Evolutionary conservation across 148 eudicot species (phyloP).

Genomic region (Selenicereus undatus): DNA sequence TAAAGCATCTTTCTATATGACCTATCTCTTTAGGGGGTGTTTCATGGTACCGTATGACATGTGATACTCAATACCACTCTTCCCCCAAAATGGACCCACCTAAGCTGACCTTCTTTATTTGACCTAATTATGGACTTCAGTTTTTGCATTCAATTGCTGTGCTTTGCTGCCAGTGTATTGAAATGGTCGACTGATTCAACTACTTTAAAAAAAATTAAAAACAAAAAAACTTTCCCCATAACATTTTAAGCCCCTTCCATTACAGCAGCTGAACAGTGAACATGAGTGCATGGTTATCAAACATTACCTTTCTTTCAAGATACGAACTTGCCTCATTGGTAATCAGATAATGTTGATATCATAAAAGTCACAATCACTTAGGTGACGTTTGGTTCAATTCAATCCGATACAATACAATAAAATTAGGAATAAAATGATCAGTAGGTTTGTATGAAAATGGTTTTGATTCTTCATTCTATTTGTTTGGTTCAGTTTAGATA

Average conservation of each 20-base stretch:
- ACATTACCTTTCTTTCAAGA: background rate
- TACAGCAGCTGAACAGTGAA: background rate
- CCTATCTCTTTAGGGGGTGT: constrained; percentile 4
- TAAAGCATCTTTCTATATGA: background rate
- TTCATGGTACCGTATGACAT: background rate
- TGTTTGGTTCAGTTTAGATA: no score
- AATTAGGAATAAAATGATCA: no score
- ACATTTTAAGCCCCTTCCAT: background rate
- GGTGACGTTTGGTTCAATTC: no score
- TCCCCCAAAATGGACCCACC: constrained; percentile 8
- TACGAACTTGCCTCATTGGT: background rate
- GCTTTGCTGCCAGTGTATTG: background rate
- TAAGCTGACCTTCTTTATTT: constrained; percentile 8
- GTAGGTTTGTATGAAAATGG: no score
- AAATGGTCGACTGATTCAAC: background rate
- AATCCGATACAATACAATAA: no score
- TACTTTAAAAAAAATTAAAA: no score
- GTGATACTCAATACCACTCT: background rate
- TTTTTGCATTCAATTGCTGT: constrained; percentile 12
- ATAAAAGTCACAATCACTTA: no score
- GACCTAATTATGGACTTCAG: constrained; percentile 13
- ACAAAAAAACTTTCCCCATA: background rate
- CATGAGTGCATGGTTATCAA: background rate
- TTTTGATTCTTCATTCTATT: no score
- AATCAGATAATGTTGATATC: no score